Conservation (phyloP, 306 rosid species). For the Prinsepia uniflora region DNA sequence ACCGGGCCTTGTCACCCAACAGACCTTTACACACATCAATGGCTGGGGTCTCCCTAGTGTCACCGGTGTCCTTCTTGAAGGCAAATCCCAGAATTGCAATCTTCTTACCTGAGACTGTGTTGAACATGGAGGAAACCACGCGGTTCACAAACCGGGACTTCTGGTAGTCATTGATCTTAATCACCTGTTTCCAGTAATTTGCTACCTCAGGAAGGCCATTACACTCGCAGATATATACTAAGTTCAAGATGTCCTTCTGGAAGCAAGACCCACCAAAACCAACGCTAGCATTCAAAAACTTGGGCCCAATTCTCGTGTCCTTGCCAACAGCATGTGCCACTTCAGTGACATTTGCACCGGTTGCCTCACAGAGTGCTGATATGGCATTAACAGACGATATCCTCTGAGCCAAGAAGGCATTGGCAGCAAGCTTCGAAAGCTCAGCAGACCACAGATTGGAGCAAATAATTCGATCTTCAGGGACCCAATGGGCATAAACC, state of each 20-base stretch:
- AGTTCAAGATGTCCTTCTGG: conserved; percentile 86
- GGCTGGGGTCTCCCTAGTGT: conserved; percentile 89
- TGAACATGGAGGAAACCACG: conserved; percentile 81
- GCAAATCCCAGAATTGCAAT: conserved; percentile 75
- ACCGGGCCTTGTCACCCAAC: conserved; percentile 62
- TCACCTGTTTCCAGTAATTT: conserved; percentile 89
- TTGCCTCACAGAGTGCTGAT: conserved; percentile 89
- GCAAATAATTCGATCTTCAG: conserved; percentile 62
- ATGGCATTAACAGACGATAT: conserved; percentile 92
- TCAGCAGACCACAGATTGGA: conserved; percentile 95
- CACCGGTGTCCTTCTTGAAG: conserved; percentile 91
- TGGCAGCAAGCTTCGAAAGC: conserved; percentile 92
- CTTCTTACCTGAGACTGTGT: conserved; percentile 73
- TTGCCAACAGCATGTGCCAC: conserved; percentile 80
- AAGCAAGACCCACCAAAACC: conserved; percentile 96
- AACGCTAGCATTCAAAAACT: conserved; percentile 84
- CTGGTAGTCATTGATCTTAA: conserved; percentile 91
- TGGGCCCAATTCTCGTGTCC: conserved; percentile 83
- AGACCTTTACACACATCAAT: conserved; percentile 84
- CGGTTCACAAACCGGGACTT: conserved; percentile 76
- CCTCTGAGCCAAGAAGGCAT: conserved; percentile 90
- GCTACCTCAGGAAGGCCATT: conserved; percentile 94
- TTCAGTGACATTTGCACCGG: conserved; percentile 82
- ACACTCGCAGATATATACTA: conserved; percentile 89
- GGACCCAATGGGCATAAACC: conserved; percentile 91